A percentile compares a stretch with the other conserved stretches of the same genome.
Conservation (phyloP, 2,329 filamentous ascomycete species). For the Beauveria asiatica region DNA sequence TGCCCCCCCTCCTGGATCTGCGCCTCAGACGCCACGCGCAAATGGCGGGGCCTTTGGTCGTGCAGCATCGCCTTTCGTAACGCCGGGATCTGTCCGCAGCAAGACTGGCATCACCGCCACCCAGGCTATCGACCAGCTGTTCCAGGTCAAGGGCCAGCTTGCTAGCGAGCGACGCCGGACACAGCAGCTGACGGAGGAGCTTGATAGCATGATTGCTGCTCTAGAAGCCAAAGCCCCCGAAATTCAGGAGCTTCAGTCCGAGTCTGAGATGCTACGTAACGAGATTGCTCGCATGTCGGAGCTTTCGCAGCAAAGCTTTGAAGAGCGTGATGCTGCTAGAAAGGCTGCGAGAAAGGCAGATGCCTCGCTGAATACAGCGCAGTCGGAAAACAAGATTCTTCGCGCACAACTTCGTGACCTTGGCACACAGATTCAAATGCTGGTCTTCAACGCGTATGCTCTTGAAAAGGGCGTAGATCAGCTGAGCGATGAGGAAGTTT, state of each 20-base stretch:
- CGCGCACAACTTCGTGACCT: constrained; percentile 83
- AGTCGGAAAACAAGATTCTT: constrained; percentile 67
- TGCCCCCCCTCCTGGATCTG: constrained; percentile 34
- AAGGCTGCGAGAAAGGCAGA: constrained; percentile 74
- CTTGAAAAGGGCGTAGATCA: constrained; percentile 70
- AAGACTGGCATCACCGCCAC: constrained; percentile 51
- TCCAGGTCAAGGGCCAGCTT: constrained; percentile 62
- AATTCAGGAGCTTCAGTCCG: constrained; percentile 73
- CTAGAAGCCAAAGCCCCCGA: constrained; percentile 82
- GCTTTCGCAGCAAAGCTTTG: constrained; percentile 71
- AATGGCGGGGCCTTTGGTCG: constrained; percentile 48
- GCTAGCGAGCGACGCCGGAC: constrained; percentile 65
- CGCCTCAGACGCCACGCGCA: constrained; percentile 51
- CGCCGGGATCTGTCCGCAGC: constrained; percentile 47
- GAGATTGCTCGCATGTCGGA: constrained; percentile 81
- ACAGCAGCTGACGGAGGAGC: constrained; percentile 62
- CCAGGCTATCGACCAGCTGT: constrained; percentile 56
- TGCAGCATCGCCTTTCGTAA: constrained; percentile 53
- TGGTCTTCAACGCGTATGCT: constrained; percentile 79
- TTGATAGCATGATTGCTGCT: constrained; percentile 80
- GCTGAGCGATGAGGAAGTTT: constrained; percentile 61
- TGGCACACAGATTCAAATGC: constrained; percentile 80
- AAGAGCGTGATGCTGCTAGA: constrained; percentile 69
- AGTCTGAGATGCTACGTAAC: constrained; percentile 69
- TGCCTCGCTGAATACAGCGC: constrained; percentile 54